Evolutionary conservation across 176 grass and related monocot genomes (phyloP), one percentile per base, ranked within the genome.

Genomic region (barley (Hordeum vulgare)): DNA sequence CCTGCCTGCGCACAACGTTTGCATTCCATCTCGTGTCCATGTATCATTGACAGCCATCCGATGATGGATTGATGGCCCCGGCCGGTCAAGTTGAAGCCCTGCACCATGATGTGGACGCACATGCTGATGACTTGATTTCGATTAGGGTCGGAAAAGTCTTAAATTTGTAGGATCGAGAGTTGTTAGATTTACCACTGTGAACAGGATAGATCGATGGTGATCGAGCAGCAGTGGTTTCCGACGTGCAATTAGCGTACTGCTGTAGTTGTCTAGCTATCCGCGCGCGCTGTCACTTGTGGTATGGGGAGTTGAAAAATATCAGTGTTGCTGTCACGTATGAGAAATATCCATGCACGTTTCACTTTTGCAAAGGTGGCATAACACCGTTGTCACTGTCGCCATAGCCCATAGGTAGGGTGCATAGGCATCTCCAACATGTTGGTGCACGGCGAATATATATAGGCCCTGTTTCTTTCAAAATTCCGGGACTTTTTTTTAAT

Each of bases 1-100:
- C 14, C 26, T 74, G 81, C 81, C 26, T 79, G 81, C 81, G 68
- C 69, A 39, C 49, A 80, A 60, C 37, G 47, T 65, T 65, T 80
- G 76, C 45, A 25, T 1, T 44, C 74, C 81, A 64, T 36, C 15
- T 37, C 47, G 26, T 56, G 11, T 12, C 63, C 31, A 35, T 69
- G 9, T 31, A 41, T 77, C 61, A 7, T 5, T 11, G 47, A 34
- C 61, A 26, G 59, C 36, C 18, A 40, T 71, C 21, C 7, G 37
- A 24, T 45, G 39, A 27, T 15, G 6, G 66, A 54, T 39, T 4
- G 66, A 71, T 17, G 23, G 28, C 39, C 18, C 7, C 23, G 23
- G 18, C 7, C 17, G 17, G 7, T 25, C 40, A 23, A 26, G 61
- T 36, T 1, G 20, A 11, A 45, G 56, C 40, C 37, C 27, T 34